Evolutionary conservation across 192 early-diverging fungal species (phyloP), one percentile per base, ranked within the genome.

Genomic region (Backusella sp.): DNA sequence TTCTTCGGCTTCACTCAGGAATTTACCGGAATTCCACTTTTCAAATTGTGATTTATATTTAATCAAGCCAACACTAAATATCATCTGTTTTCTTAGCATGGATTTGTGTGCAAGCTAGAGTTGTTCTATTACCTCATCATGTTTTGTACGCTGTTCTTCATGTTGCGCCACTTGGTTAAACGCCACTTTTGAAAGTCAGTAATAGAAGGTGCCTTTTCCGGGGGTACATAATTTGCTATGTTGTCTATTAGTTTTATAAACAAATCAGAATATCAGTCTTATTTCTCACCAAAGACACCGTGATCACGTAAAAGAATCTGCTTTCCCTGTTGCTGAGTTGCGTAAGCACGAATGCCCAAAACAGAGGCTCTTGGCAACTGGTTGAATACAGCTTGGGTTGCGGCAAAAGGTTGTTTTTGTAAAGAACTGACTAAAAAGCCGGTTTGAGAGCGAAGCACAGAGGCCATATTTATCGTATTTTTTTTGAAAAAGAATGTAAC

Each of bases 1-100:
- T 30, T 84, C 84, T 71, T 92, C 90, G 0, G 90, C 90, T 53
- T 86, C 77, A 9, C 71, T 68, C 59, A 87, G 84, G 80, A 92
- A 92, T 36, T 85, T 80, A 28, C 66, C 79, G 59, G 85, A 86
- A 62, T 88, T 84, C 85, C 91, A 90, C n/a, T 83, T 83, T 39
- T 83, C 87, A 73, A 83, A 88, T 52, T 86, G 79, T 68, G 85
- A 86, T 17, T 84, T 79, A 69, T 85, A 83, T 73, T 86, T 86
- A 66, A 84, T 82, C 70, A 88, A 80, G 42, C 84, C 87, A 56
- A 88, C 68, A 52, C 85, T 88, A 53, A 9, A 56, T 26, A n/a
- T 53, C 9, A 9, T 23, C 37, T 39, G 37, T 39, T 23, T 23
- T 26, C 53, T 56, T 23, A 23, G 21, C 7, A 56, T 26, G 11